Evolutionary conservation across 768 basidiomycete genomes (phyloP).

Genomic region (Russula dissimulans): DNA sequence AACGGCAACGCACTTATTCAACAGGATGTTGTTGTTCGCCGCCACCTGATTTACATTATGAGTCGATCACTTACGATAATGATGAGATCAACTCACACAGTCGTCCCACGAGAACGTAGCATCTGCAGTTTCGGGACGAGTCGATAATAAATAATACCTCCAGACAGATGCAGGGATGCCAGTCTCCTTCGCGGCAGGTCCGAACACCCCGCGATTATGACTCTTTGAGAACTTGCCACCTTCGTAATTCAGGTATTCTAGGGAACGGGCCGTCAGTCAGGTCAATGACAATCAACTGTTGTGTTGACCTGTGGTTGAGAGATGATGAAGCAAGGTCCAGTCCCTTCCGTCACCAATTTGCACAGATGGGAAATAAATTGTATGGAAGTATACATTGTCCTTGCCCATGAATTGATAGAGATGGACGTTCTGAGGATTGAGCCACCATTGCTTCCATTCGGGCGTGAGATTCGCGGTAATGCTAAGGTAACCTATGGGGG

Average conservation of each 20-base stretch:
- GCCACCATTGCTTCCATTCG: slow-evolving; percentile 98
- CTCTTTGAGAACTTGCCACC: slow-evolving; percentile 99
- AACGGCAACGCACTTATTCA: slow-evolving; percentile 64
- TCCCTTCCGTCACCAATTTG: slow-evolving; percentile 80
- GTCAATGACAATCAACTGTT: background rate
- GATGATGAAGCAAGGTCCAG: slow-evolving; percentile 91
- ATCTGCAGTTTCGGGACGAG: slow-evolving; percentile 88
- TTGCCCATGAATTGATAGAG: slow-evolving; percentile 99
- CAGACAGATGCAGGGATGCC: slow-evolving; percentile 91
- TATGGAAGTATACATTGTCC: slow-evolving; percentile 98
- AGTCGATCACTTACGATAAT: background rate
- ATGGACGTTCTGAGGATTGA: slow-evolving; percentile 78
- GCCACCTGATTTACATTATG: slow-evolving; percentile 45
- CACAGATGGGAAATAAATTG: slow-evolving; percentile 87
- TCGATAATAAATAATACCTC: slow-evolving; percentile 91
- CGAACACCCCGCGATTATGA: slow-evolving; percentile 93
- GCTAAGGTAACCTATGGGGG: slow-evolving; percentile 92
- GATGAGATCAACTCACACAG: slow-evolving; percentile 49
- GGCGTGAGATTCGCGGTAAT: slow-evolving; percentile 93
- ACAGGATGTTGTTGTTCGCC: slow-evolving; percentile 84
- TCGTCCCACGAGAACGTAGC: slow-evolving; percentile 96
- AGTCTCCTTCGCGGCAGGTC: slow-evolving; percentile 87
- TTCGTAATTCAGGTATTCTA: slow-evolving; percentile 97
- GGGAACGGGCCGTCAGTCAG: background rate
- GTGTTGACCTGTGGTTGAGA: slow-evolving; percentile 82